Percentiles rank a stretch among this genome's conserved stretches.
These are phyloP conservation scores for Kodamaea sagamina DNA, from an alignment of 805 yeast species.

Conservation along the genomic window DNA sequence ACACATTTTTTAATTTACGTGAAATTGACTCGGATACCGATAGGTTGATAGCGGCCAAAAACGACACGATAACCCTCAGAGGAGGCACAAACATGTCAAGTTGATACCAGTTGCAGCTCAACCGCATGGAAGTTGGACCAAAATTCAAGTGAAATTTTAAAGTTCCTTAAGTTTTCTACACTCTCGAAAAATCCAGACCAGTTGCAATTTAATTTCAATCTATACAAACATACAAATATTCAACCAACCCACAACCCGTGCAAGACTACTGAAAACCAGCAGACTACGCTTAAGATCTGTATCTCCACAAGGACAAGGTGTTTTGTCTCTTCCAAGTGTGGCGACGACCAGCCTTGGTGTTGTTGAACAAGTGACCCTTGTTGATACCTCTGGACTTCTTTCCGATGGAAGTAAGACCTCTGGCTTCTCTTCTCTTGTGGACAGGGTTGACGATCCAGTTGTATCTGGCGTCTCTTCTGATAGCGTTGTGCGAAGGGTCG, in stretches of 20 bases:
- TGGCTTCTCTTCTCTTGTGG: constrained; percentile 99
- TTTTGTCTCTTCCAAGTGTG: constrained; percentile 99
- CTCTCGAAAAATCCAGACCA: constrained; percentile 4
- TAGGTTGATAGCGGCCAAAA: neutral
- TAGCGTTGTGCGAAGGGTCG: constrained; percentile 97
- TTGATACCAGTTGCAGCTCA: too few relatives aligned
- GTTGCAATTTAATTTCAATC: constrained; percentile 7
- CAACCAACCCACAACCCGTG: constrained; percentile 12
- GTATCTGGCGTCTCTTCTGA: constrained; percentile 97
- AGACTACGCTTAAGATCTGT: constrained; percentile 70
- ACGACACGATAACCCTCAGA: too few relatives aligned
- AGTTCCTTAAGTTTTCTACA: too few relatives aligned
- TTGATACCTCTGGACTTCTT: constrained; percentile 99
- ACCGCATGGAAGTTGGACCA: neutral
- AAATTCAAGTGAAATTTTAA: too few relatives aligned
- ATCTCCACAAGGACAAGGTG: constrained; percentile 99
- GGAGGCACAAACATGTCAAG: too few relatives aligned
- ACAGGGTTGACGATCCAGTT: constrained; percentile 99
- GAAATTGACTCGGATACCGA: constrained; percentile 11
- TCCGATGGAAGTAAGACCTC: constrained; percentile 98
- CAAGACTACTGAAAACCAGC: constrained; percentile 4
- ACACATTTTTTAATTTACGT: constrained; percentile 10
- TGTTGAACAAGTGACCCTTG: constrained; percentile 99
- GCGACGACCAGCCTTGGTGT: constrained; percentile 97
- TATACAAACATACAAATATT: constrained; percentile 9